Evolutionary conservation across 176 grass and related monocot species (phyloP).

Genomic region (Triticum urartu): DNA sequence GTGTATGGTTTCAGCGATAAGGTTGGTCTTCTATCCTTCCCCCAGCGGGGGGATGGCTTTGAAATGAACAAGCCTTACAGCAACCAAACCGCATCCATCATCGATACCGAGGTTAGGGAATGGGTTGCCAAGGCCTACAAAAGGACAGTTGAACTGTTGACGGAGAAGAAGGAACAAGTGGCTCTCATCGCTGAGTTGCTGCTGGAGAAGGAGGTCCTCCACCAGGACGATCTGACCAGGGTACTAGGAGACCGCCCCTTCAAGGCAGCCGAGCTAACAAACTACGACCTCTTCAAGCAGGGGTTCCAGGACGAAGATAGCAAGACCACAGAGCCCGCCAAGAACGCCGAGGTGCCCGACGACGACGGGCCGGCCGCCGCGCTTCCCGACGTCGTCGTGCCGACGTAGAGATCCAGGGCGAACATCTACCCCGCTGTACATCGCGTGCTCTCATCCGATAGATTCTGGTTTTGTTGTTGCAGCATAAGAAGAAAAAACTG

Average conservation of each 20-base stretch:
- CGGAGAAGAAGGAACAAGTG: slow-evolving; percentile 81
- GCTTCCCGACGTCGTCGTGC: slow-evolving; percentile 71
- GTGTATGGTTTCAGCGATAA: slow-evolving; percentile 97
- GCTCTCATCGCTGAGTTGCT: slow-evolving; percentile 74
- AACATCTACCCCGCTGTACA: slow-evolving; percentile 21
- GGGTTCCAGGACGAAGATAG: slow-evolving; percentile 62
- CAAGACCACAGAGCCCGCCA: slow-evolving; percentile 29
- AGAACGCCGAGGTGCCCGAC: slow-evolving; percentile 28
- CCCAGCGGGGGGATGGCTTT: slow-evolving; percentile 87
- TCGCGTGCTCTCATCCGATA: slow-evolving; percentile 3
- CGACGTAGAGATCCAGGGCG: slow-evolving; percentile 22
- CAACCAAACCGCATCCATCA: slow-evolving; percentile 88
- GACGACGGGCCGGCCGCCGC: slow-evolving; percentile 41
- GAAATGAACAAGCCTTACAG: slow-evolving; percentile 95
- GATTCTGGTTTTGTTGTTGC: slow-evolving; percentile 41
- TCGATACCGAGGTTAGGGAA: slow-evolving; percentile 84
- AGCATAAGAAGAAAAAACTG: slow-evolving; percentile 50
- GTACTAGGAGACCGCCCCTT: slow-evolving; percentile 84
- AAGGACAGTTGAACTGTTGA: slow-evolving; percentile 67
- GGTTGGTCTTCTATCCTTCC: slow-evolving; percentile 94
- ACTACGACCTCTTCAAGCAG: slow-evolving; percentile 81
- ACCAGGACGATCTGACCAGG: slow-evolving; percentile 78
- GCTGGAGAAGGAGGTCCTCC: slow-evolving; percentile 93
- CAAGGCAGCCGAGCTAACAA: slow-evolving; percentile 60
- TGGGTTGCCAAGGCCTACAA: slow-evolving; percentile 86